These are phyloP conservation scores for Rhizophagus prolifer DNA, from an alignment of 192 early-diverging fungal species.

Conservation along the genomic window DNA sequence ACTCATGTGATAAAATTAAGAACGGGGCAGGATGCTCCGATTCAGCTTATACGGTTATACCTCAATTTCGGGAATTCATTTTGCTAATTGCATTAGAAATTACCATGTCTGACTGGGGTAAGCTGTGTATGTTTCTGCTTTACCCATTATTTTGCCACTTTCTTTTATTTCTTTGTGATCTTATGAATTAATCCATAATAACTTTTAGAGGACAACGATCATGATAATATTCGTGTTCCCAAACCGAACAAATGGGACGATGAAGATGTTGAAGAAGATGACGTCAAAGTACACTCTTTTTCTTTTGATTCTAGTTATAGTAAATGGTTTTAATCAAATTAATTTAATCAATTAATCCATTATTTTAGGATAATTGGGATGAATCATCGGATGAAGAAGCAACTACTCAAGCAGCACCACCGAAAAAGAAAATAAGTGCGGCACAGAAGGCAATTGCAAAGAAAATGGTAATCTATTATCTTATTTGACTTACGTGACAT, in stretches of 20 bases:
- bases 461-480: constrained; percentile 10
- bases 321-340: background rate
- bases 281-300: constrained; percentile 47
- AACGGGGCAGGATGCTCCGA: too few species aligned
- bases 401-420: constrained; percentile 34
- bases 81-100: too few species aligned
- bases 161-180: background rate
- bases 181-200: too few species aligned
- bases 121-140: background rate
- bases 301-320: background rate
- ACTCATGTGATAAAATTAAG: too few species aligned
- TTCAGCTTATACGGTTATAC: too few species aligned
- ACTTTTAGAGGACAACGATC: background rate
- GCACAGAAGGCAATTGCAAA: constrained; percentile 61
- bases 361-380: constrained; percentile 51
- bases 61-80: too few species aligned
- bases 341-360: background rate
- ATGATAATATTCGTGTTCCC: constrained; percentile 42
- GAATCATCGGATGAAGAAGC: constrained; percentile 57
- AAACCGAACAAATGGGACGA: constrained; percentile 64
- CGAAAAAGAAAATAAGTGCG: constrained; percentile 52
- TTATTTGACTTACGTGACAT: background rate
- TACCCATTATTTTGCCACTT: background rate
- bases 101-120: constrained; percentile 2
- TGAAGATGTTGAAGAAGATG: constrained; percentile 58